Conservation (phyloP, 495 filamentous ascomycete species). For the Cercophora sp. region DNA sequence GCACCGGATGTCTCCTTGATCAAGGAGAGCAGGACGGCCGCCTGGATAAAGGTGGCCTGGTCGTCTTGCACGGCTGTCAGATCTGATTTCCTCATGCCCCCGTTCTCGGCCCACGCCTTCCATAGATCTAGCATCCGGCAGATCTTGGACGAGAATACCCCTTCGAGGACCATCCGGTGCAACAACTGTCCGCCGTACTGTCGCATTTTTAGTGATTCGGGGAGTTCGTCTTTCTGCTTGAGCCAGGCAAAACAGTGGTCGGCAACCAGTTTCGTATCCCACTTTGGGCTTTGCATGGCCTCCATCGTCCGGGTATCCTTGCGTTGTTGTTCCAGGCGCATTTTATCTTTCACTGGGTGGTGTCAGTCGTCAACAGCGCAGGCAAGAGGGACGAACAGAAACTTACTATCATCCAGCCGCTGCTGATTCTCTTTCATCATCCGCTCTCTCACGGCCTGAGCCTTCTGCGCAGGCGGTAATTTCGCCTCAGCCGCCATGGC, state of each 20-base stretch:
- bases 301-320: conserved; percentile 45
- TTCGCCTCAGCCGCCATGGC: conserved; percentile 43
- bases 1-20: conserved; percentile 46
- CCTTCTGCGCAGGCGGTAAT: conserved; percentile 44
- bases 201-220: conserved; percentile 23
- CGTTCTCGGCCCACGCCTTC: conserved; percentile 55
- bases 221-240: conserved; percentile 26
- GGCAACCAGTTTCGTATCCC: conserved; percentile 49
- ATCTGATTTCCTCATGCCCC: conserved; percentile 54
- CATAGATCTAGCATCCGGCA: conserved; percentile 52
- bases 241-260: conserved; percentile 48
- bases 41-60: conserved; percentile 47
- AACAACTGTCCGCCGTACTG: conserved; percentile 48
- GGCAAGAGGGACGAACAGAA: neutral
- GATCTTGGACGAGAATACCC: conserved; percentile 38
- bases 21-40: conserved; percentile 48
- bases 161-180: conserved; percentile 53
- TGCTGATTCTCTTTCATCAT: conserved; percentile 36
- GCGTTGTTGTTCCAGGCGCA: conserved; percentile 35
- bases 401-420: conserved; percentile 40
- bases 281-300: conserved; percentile 54
- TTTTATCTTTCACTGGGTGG: conserved; percentile 32
- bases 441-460: conserved; percentile 33
- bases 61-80: conserved; percentile 41
- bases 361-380: conserved; percentile 10